phyloP scores from a whole-genome alignment of 176 grass and related monocot species.

The Panicum miliaceum region DNA sequence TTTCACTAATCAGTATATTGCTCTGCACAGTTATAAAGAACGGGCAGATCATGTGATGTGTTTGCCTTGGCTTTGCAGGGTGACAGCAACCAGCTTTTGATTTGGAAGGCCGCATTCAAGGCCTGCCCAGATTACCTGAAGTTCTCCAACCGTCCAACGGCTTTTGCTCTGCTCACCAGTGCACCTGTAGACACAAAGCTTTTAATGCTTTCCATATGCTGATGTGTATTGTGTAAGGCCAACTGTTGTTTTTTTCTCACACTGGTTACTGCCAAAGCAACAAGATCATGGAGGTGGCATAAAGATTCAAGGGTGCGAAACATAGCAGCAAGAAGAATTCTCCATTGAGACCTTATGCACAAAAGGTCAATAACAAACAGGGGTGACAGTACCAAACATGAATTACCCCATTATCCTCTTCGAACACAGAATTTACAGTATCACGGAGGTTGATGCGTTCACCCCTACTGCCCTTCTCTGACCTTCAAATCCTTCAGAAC shows the following conservation, averaged over 20 bases:
- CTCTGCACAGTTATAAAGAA: conserved; percentile 18
- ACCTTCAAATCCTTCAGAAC: neutral
- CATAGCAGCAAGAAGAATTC: neutral
- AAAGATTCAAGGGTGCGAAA: neutral
- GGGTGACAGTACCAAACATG: neutral
- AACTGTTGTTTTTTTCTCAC: neutral
- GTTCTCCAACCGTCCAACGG: neutral
- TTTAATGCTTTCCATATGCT: conserved; percentile 1
- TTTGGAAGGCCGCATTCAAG: conserved; percentile 34
- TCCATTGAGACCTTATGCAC: neutral
- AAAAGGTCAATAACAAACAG: neutral
- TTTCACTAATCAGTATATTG: conserved; percentile 14
- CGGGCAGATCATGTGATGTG: conserved; percentile 37
- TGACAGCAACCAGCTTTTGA: conserved; percentile 21
- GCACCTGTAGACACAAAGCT: neutral
- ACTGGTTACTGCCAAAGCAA: conserved; percentile 20
- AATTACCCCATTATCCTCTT: neutral
- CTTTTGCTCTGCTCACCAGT: conserved; percentile 17
- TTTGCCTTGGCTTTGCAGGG: conserved; percentile 3
- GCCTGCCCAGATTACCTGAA: neutral
- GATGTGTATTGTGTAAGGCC: neutral
- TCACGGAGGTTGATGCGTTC: neutral
- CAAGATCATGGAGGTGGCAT: neutral
- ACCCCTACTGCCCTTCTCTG: neutral
- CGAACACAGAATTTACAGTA: neutral